phyloP scores from a whole-genome alignment of 1,284 basidiomycete species.

The Naganishia albida region DNA sequence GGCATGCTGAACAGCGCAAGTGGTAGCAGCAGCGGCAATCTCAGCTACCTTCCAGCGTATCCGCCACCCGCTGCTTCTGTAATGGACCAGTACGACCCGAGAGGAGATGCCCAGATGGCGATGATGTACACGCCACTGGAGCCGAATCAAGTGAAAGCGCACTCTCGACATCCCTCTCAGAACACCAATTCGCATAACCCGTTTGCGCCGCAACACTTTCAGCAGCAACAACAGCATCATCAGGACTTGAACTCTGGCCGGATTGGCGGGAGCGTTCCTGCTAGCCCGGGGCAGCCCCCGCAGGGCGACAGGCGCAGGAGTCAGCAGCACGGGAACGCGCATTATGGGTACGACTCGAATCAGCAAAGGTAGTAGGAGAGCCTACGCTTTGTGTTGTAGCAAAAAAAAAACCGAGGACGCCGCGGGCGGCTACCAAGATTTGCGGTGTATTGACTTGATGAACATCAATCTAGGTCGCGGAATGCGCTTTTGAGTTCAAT shows the following conservation, averaged over 20 bases:
- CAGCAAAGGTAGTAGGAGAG: neutral
- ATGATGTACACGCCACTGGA: constrained; percentile 51
- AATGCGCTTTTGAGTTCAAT: too few species aligned
- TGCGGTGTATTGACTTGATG: too few species aligned
- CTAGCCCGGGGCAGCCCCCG: neutral
- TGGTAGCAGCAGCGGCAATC: constrained; percentile 6
- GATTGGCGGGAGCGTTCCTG: neutral
- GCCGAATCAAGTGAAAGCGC: constrained; percentile 6
- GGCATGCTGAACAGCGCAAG: constrained; percentile 8
- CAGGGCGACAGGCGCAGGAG: constrained; percentile 15
- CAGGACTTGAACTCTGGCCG: neutral
- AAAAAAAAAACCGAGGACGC: neutral
- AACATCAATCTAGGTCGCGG: too few species aligned
- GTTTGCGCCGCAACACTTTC: constrained; percentile 19
- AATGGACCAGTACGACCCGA: constrained; percentile 49
- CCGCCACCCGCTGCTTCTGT: constrained; percentile 51
- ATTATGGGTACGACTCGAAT: constrained; percentile 9
- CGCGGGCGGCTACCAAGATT: neutral
- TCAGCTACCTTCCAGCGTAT: constrained; percentile 47
- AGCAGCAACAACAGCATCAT: constrained; percentile 6
- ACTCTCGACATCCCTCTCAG: constrained; percentile 9
- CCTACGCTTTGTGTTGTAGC: neutral
- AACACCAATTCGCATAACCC: constrained; percentile 22
- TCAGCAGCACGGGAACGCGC: neutral
- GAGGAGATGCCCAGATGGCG: constrained; percentile 40